Percentiles rank a stretch among this genome's conserved stretches.
These are phyloP conservation scores for Boletus rubropictus DNA, from an alignment of 768 basidiomycete species.

Conservation along the genomic window DNA sequence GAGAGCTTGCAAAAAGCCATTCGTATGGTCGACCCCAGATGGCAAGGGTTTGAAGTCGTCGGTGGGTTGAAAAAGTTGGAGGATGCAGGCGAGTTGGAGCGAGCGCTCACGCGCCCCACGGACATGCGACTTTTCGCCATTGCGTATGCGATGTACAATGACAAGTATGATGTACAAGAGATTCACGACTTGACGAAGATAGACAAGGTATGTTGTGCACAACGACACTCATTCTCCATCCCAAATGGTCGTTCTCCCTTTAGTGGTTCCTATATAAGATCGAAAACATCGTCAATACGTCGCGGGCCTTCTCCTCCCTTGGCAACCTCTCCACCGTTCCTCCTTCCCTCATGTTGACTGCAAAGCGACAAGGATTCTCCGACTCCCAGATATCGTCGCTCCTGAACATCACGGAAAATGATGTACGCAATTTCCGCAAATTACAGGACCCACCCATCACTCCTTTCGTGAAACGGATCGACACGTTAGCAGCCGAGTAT, in stretches of 20 bases:
- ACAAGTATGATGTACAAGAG: conserved; percentile 82
- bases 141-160: conserved; percentile 96
- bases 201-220: conserved; percentile 60
- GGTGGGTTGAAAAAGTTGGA: conserved; percentile 83
- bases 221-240: not conserved
- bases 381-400: conserved; percentile 89
- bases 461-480: conserved; percentile 98
- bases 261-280: conserved; percentile 99
- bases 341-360: conserved; percentile 72
- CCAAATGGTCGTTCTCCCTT: not conserved
- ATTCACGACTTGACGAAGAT: conserved; percentile 96
- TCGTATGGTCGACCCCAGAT: conserved; percentile 94
- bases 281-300: conserved; percentile 94
- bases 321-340: conserved; percentile 65
- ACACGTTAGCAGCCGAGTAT: conserved; percentile 97
- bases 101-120: conserved; percentile 74
- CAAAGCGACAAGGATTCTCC: conserved; percentile 94
- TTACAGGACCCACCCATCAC: conserved; percentile 64
- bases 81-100: conserved; percentile 56
- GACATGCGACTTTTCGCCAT: conserved; percentile 96
- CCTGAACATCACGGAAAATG: conserved; percentile 63
- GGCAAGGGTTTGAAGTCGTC: conserved; percentile 96
- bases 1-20: conserved; percentile 98
- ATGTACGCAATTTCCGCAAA: conserved; percentile 83
- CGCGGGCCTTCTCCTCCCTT: conserved; percentile 63